Conservation (phyloP, 768 basidiomycete genomes). For the Guyanaporus albipodus region DNA sequence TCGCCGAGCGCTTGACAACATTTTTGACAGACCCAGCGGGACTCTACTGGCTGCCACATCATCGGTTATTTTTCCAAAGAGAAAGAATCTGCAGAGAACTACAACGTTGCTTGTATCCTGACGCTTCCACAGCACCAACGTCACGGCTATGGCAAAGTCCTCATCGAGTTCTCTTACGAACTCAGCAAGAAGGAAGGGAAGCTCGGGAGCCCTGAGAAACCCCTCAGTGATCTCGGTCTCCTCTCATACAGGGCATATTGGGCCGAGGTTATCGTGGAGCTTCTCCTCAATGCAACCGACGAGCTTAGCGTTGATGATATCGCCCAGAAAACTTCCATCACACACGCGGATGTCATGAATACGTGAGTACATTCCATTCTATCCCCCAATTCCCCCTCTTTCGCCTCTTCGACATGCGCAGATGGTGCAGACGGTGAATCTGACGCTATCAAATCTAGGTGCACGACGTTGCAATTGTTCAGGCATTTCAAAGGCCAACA, state of each 20-base stretch:
- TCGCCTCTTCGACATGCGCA: too few relatives aligned
- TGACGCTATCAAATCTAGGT: slow-evolving; percentile 46
- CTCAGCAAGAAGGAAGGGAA: slow-evolving; percentile 95
- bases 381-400: too few relatives aligned
- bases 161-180: slow-evolving; percentile 99
- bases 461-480: slow-evolving; percentile 90
- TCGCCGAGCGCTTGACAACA: too few relatives aligned
- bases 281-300: slow-evolving; percentile 64
- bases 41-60: slow-evolving; percentile 87
- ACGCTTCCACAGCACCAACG: slow-evolving; percentile 99
- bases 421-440: too few relatives aligned
- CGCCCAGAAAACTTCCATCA: slow-evolving; percentile 91
- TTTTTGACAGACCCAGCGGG: slow-evolving; percentile 62
- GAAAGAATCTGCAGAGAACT: slow-evolving; percentile 96
- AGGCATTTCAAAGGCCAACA: slow-evolving; percentile 96
- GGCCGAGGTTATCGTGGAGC: slow-evolving; percentile 94
- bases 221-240: slow-evolving; percentile 89
- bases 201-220: slow-evolving; percentile 96
- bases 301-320: slow-evolving; percentile 96
- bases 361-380: slow-evolving; percentile 61
- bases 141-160: slow-evolving; percentile 88
- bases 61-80: slow-evolving; percentile 99
- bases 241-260: slow-evolving; percentile 94
- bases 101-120: slow-evolving; percentile 98
- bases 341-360: slow-evolving; percentile 95